These are phyloP conservation scores for Gossypium arboreum DNA, from an alignment of 345 rosid genomes.

Conservation along the genomic window DNA sequence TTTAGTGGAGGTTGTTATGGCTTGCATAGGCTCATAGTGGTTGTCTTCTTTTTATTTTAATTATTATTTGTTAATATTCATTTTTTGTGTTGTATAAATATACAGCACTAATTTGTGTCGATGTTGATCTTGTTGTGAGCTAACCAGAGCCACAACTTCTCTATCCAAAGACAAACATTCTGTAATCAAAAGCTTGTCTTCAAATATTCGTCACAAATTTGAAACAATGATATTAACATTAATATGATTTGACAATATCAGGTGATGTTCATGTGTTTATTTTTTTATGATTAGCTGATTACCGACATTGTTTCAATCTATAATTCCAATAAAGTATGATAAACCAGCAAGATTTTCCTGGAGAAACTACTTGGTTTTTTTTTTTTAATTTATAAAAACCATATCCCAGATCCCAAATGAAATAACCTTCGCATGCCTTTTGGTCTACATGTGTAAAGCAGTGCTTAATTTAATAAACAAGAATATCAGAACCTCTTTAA, in stretches of 20 bases:
- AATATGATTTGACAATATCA: background rate
- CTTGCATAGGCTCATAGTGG: background rate
- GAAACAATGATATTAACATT: background rate
- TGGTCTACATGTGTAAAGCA: constrained; percentile 4
- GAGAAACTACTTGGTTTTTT: background rate
- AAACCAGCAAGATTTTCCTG: background rate
- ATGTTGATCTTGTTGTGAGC: background rate
- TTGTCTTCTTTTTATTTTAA: background rate
- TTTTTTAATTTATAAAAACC: background rate
- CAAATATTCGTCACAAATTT: background rate
- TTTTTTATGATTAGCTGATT: background rate
- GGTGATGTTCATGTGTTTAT: background rate
- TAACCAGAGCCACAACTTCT: background rate
- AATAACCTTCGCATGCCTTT: background rate
- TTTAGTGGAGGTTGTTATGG: background rate
- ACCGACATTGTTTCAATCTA: background rate
- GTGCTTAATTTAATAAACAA: constrained; percentile 7
- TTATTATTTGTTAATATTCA: background rate
- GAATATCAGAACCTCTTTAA: background rate
- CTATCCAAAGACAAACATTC: background rate
- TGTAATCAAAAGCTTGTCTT: background rate
- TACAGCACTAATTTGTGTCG: background rate
- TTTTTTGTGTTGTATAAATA: background rate
- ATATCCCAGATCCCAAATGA: background rate
- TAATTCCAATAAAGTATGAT: background rate